phyloP scores from a whole-genome alignment of 1,139 yeast genomes.

The Geotrichum candidum region DNA sequence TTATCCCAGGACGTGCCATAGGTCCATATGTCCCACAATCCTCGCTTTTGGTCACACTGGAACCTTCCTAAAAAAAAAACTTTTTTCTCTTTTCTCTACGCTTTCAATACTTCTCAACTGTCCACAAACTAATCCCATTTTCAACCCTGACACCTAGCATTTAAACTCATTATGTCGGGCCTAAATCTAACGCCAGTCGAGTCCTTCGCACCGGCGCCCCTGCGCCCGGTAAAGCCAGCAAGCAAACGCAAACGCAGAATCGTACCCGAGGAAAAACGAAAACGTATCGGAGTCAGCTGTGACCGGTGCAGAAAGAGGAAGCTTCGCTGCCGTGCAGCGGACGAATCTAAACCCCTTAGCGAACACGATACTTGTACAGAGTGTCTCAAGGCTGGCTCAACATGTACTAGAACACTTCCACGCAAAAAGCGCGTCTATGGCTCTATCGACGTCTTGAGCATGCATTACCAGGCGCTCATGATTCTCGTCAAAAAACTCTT shows the following conservation, averaged over 20 bases:
- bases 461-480: slow-evolving; percentile 17
- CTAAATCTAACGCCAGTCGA: neutral
- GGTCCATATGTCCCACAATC: neutral
- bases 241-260: slow-evolving; percentile 15
- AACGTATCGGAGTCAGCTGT: slow-evolving; percentile 18
- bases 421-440: slow-evolving; percentile 18
- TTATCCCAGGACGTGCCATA: neutral
- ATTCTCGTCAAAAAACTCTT: slow-evolving; percentile 8
- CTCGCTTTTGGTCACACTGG: neutral
- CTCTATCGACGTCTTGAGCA: slow-evolving; percentile 14
- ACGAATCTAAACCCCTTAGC: slow-evolving; percentile 4
- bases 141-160: neutral
- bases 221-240: slow-evolving; percentile 1
- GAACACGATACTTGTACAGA: slow-evolving; percentile 13
- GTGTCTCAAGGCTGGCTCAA: slow-evolving; percentile 13
- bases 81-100: neutral
- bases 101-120: neutral
- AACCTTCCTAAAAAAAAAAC: neutral
- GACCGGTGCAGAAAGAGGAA: slow-evolving; percentile 18
- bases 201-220: slow-evolving; percentile 2
- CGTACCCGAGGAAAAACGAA: slow-evolving; percentile 18
- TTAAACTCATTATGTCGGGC: neutral
- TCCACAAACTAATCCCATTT: neutral
- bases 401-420: slow-evolving; percentile 15
- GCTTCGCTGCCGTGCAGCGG: slow-evolving; percentile 15